phyloP scores from a whole-genome alignment of 257 asterid species.

The Solanum bulbocastanum region DNA sequence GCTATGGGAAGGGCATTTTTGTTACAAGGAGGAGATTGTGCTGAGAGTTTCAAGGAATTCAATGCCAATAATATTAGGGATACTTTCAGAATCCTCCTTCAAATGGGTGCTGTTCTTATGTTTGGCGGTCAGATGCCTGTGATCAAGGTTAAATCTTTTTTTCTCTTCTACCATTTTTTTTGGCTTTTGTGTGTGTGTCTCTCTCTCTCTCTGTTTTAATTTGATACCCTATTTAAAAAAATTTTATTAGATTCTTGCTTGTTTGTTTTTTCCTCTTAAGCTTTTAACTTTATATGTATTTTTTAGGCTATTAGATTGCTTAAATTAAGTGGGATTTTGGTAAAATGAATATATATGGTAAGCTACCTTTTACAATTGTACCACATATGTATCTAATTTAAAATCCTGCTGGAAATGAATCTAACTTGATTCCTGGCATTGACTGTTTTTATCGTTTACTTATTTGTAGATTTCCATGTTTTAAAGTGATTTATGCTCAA shows the following conservation, averaged over 20 bases:
- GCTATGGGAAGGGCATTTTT: slow-evolving; percentile 73
- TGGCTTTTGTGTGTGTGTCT: neutral
- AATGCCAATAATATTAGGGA: slow-evolving; percentile 66
- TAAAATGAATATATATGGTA: neutral
- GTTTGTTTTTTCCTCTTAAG: neutral
- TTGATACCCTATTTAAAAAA: neutral
- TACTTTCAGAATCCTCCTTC: slow-evolving; percentile 66
- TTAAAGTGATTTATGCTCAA: neutral
- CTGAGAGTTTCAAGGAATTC: slow-evolving; percentile 84
- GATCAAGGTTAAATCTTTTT: slow-evolving; percentile 31
- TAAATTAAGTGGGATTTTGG: neutral
- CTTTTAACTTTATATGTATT: neutral
- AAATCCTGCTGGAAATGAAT: neutral
- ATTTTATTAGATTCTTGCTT: neutral
- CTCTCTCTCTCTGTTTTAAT: neutral
- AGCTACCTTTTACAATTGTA: neutral
- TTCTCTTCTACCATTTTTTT: neutral
- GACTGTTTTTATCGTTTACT: neutral
- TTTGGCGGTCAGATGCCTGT: slow-evolving; percentile 82
- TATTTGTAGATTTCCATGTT: neutral
- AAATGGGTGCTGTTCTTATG: slow-evolving; percentile 79
- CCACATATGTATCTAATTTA: neutral
- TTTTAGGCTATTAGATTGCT: neutral
- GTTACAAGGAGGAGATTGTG: slow-evolving; percentile 83
- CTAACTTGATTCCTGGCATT: neutral